Percentiles rank a stretch among this genome's conserved stretches.
Evolutionary conservation across 2,329 filamentous ascomycete genomes (phyloP).

Genomic region (Trichoderma sp.): DNA sequence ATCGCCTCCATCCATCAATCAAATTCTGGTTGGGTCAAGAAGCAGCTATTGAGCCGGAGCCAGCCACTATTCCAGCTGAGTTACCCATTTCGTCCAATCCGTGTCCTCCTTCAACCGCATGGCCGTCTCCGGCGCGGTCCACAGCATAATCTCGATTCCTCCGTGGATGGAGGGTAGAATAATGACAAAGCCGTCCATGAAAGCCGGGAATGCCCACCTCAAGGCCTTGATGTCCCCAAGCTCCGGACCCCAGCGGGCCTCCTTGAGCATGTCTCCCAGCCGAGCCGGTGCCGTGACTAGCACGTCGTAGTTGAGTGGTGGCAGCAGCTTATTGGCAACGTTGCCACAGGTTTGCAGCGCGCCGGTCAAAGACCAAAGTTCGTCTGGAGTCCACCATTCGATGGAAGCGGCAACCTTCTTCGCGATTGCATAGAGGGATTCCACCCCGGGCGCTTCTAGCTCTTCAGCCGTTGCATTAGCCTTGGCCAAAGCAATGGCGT

Average conservation of each 20-base stretch:
- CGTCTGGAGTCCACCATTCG: constrained; percentile 21
- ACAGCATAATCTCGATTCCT: constrained; percentile 22
- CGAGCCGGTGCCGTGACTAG: constrained; percentile 18
- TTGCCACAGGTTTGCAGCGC: constrained; percentile 16
- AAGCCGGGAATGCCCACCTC: constrained; percentile 21
- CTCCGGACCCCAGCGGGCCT: constrained; percentile 15
- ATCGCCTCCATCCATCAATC: neutral
- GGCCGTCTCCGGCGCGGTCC: constrained; percentile 21
- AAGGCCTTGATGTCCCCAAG: constrained; percentile 19
- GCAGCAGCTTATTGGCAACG: constrained; percentile 15
- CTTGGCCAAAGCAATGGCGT: constrained; percentile 19
- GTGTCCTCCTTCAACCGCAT: constrained; percentile 10
- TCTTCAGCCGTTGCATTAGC: constrained; percentile 12
- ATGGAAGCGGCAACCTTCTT: constrained; percentile 20
- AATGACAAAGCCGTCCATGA: constrained; percentile 20
- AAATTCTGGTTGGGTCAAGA: neutral
- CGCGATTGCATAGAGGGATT: constrained; percentile 12
- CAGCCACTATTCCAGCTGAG: constrained; percentile 17
- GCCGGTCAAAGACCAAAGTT: constrained; percentile 20
- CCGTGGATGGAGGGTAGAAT: constrained; percentile 18
- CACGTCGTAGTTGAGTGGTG: constrained; percentile 19
- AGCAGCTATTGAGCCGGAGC: neutral
- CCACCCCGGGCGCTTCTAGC: constrained; percentile 15
- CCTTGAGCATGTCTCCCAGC: constrained; percentile 19
- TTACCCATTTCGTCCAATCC: constrained; percentile 21